Conservation (phyloP, 2,329 filamentous ascomycete species). For the Aspergillus tubingensis region DNA sequence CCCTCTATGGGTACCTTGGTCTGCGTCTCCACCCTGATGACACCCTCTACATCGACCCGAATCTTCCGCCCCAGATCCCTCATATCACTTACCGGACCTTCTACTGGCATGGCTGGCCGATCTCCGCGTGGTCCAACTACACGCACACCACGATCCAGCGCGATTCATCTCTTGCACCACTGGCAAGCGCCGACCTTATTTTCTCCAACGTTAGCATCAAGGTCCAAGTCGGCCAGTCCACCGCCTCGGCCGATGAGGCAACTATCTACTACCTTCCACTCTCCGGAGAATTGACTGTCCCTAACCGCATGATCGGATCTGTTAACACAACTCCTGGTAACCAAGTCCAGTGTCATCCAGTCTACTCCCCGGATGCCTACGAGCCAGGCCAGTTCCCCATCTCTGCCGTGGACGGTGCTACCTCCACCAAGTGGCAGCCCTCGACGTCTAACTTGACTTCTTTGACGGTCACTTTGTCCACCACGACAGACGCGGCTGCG, state of each 20-base stretch:
- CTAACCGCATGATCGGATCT: constrained; percentile 60
- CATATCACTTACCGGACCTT: constrained; percentile 63
- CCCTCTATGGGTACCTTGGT: constrained; percentile 68
- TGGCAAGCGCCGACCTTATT: constrained; percentile 55
- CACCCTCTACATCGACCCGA: constrained; percentile 63
- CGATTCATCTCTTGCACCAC: constrained; percentile 43
- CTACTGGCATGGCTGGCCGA: constrained; percentile 67
- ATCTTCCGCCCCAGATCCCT: constrained; percentile 65
- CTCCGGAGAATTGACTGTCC: constrained; percentile 55
- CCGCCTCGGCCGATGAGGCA: constrained; percentile 42
- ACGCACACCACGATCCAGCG: constrained; percentile 66
- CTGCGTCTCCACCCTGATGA: constrained; percentile 61
- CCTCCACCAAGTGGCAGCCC: constrained; percentile 69
- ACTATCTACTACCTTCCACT: constrained; percentile 50
- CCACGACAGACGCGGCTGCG: constrained; percentile 34
- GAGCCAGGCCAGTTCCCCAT: constrained; percentile 70
- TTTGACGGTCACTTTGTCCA: constrained; percentile 57
- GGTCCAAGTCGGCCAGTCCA: constrained; percentile 54
- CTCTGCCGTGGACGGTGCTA: constrained; percentile 65
- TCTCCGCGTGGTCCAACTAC: constrained; percentile 62
- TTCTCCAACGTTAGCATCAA: constrained; percentile 60
- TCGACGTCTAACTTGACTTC: constrained; percentile 53
- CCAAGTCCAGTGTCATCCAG: constrained; percentile 64
- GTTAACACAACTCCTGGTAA: constrained; percentile 60
- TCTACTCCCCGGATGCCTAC: constrained; percentile 50